Evolutionary conservation across 805 yeast species (phyloP).

Genomic region (Yamadazyma laniorum): DNA sequence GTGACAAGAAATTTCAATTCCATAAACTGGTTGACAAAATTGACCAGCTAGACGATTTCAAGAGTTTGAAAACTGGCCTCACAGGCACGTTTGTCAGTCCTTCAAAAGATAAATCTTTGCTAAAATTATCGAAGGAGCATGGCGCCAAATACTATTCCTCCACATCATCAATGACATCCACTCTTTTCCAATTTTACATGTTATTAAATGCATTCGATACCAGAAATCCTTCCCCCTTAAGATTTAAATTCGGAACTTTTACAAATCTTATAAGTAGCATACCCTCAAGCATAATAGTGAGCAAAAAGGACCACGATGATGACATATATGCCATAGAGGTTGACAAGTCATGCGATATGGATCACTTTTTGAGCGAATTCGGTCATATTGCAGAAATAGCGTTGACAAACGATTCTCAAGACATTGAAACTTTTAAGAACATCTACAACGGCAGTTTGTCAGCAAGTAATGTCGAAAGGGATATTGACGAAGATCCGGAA

Average conservation of each 20-base stretch:
- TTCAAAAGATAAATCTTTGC: slow-evolving; percentile 57
- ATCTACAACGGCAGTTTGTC: not conserved
- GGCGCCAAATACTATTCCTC: slow-evolving; percentile 61
- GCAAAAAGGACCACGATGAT: slow-evolving; percentile 28
- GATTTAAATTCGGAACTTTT: slow-evolving; percentile 44
- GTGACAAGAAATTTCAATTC: slow-evolving; percentile 73
- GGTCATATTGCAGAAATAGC: slow-evolving; percentile 81
- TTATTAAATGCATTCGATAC: slow-evolving; percentile 49
- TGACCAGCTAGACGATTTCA: slow-evolving; percentile 62
- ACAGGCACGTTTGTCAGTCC: slow-evolving; percentile 30
- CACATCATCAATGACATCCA: slow-evolving; percentile 83
- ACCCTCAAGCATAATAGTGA: slow-evolving; percentile 50
- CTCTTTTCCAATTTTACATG: slow-evolving; percentile 71
- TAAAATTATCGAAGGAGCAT: slow-evolving; percentile 42
- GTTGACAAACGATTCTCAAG: slow-evolving; percentile 58
- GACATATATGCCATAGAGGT: slow-evolving; percentile 62
- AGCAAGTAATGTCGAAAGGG: not conserved
- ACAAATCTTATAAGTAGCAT: slow-evolving; percentile 43
- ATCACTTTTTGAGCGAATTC: slow-evolving; percentile 64
- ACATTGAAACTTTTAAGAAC: slow-evolving; percentile 42
- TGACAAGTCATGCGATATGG: slow-evolving; percentile 66
- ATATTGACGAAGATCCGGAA: not conserved
- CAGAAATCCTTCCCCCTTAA: slow-evolving; percentile 10
- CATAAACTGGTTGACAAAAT: slow-evolving; percentile 57
- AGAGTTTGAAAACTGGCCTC: slow-evolving; percentile 38